phyloP scores from a whole-genome alignment of 73 alveolate species.

The Paramecium caudatum region DNA sequence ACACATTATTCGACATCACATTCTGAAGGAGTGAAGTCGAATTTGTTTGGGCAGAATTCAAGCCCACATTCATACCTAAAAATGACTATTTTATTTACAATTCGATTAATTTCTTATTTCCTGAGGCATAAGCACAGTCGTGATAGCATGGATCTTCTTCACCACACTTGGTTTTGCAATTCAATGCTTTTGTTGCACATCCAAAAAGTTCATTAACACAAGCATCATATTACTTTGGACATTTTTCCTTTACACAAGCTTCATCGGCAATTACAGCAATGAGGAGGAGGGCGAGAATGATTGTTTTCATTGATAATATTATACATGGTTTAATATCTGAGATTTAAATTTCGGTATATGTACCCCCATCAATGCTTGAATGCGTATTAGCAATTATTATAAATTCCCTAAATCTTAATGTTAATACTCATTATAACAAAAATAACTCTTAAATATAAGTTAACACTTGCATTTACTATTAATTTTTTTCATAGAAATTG shows the following conservation, averaged over 20 bases:
- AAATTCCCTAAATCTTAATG: too few species aligned
- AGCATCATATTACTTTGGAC: not conserved
- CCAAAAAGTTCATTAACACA: not conserved
- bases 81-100: not conserved
- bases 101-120: not conserved
- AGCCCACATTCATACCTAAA: not conserved
- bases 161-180: not conserved
- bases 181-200: not conserved
- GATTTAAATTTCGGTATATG: too few species aligned
- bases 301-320: too few species aligned
- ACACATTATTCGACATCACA: not conserved
- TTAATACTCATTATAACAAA: too few species aligned
- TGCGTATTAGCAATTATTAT: too few species aligned
- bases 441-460: too few species aligned
- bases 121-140: not conserved
- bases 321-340: too few species aligned
- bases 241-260: not conserved
- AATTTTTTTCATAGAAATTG: too few species aligned
- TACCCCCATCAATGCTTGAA: too few species aligned
- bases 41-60: not conserved
- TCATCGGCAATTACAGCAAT: not conserved
- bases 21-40: not conserved
- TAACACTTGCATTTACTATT: too few species aligned
- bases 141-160: slow-evolving; percentile 1
- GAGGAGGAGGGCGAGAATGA: not conserved